A percentile compares a stretch with the other conserved stretches of the same genome.
These are phyloP conservation scores for Casaregolazyma lundiana DNA, from an alignment of 1,139 yeast species.

Conservation along the genomic window DNA sequence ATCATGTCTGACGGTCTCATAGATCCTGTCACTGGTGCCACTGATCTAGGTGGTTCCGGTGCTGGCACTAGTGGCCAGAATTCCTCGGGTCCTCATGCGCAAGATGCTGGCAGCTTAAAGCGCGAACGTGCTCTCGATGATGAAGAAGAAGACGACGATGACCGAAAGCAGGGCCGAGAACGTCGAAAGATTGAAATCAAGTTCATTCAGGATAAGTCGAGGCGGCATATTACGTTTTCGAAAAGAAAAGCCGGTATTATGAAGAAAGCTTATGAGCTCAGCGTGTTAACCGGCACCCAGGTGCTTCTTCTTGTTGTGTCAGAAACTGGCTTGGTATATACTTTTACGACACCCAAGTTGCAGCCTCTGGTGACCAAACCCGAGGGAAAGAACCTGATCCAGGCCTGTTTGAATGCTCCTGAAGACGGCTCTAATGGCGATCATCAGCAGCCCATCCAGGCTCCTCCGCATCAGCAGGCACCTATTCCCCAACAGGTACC, in stretches of 20 bases:
- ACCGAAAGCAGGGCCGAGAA: conserved; percentile 62
- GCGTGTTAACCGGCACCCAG: conserved; percentile 95
- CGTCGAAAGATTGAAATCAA: conserved; percentile 96
- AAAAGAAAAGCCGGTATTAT: conserved; percentile 98
- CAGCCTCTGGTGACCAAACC: conserved; percentile 96
- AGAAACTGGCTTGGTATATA: conserved; percentile 95
- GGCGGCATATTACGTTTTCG: conserved; percentile 95
- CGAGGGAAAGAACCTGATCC: conserved; percentile 94
- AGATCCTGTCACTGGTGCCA: conserved; percentile 10
- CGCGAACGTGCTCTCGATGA: conserved; percentile 31
- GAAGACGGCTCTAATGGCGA: conserved; percentile 36
- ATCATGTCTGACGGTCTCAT: conserved; percentile 10
- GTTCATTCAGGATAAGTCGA: conserved; percentile 93
- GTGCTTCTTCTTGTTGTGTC: conserved; percentile 89
- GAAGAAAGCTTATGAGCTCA: conserved; percentile 95
- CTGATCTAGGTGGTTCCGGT: conserved; percentile 17
- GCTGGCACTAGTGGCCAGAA: conserved; percentile 11
- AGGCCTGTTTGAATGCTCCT: conserved; percentile 95
- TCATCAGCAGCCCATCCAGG: conserved; percentile 18
- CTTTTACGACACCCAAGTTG: conserved; percentile 97
- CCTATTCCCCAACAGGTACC: conserved; percentile 16
- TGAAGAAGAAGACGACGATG: conserved; percentile 69
- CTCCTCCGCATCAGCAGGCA: conserved; percentile 17
- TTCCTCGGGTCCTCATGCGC: conserved; percentile 14
- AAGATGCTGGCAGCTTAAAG: conserved; percentile 16